Conservation (phyloP, 1,284 basidiomycete species). For the Cutaneotrichosporon mucoides region DNA sequence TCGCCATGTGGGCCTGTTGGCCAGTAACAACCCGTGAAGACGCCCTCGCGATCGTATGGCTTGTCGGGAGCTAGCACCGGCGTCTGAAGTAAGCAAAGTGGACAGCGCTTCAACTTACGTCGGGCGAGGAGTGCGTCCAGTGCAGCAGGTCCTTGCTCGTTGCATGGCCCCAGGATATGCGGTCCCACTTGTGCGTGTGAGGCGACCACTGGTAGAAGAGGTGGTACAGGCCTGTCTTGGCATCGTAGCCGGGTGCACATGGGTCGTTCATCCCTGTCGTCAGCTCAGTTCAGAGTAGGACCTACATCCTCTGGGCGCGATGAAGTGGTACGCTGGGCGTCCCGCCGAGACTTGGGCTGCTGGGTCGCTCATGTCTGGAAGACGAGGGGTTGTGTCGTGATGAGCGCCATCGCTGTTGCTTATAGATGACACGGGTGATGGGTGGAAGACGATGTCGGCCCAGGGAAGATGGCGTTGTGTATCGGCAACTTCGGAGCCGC, state of each 20-base stretch:
- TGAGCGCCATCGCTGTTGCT: too few species aligned
- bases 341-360: background rate
- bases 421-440: too few species aligned
- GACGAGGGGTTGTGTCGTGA: too few species aligned
- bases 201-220: constrained; percentile 30
- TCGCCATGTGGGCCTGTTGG: constrained; percentile 1
- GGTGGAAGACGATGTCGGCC: too few species aligned
- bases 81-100: background rate
- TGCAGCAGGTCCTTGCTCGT: constrained; percentile 17
- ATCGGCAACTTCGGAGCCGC: too few species aligned
- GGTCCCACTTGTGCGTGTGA: constrained; percentile 14
- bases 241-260: constrained; percentile 21
- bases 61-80: constrained; percentile 9
- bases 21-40: constrained; percentile 23
- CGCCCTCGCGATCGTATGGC: constrained; percentile 19
- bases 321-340: constrained; percentile 16
- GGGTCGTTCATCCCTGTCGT: constrained; percentile 23
- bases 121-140: constrained; percentile 12
- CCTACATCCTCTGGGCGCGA: constrained; percentile 19
- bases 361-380: background rate
- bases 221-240: constrained; percentile 19
- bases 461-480: too few species aligned
- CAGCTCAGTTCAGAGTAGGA: background rate
- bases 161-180: constrained; percentile 25
- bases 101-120: background rate